Evolutionary conservation across 164 flowering plant genomes (phyloP).

Genomic region (Sextonia rubra): DNA sequence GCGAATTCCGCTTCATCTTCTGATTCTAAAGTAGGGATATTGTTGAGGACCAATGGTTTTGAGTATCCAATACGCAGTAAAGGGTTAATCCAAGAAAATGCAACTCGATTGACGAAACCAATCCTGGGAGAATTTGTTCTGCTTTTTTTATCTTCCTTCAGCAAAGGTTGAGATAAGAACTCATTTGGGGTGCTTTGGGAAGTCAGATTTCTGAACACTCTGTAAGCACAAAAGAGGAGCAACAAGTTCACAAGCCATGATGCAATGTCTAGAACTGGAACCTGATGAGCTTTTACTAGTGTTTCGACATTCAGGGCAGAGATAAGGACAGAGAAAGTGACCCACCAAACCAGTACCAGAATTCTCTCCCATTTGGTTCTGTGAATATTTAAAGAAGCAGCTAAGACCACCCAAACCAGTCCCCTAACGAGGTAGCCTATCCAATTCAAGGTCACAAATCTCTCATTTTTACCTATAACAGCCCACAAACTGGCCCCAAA

Average conservation of each 20-base stretch:
- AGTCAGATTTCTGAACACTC: constrained; percentile 16
- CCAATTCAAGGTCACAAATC: constrained; percentile 20
- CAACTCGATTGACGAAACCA: constrained; percentile 39
- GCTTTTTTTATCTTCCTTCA: constrained; percentile 19
- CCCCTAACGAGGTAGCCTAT: constrained; percentile 32
- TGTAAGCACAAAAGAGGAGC: constrained; percentile 49
- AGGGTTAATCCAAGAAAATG: constrained; percentile 76
- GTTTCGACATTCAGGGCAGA: constrained; percentile 38
- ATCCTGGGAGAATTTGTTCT: constrained; percentile 16
- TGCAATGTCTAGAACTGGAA: constrained; percentile 31
- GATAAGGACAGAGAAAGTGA: constrained; percentile 39
- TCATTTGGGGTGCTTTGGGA: constrained; percentile 11
- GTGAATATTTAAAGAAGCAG: constrained; percentile 36
- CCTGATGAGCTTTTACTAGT: constrained; percentile 16
- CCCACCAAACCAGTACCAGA: constrained; percentile 55
- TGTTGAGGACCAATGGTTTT: constrained; percentile 52
- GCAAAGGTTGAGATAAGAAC: constrained; percentile 41
- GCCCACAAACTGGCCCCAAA: constrained; percentile 28
- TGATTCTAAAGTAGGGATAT: constrained; percentile 50
- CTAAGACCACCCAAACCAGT: constrained; percentile 49
- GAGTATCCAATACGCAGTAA: constrained; percentile 56
- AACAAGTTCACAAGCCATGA: constrained; percentile 48
- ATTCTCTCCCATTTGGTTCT: constrained; percentile 30
- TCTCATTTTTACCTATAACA: constrained; percentile 15
- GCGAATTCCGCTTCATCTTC: constrained; percentile 63